phyloP scores from a whole-genome alignment of 495 filamentous ascomycete genomes.

The Penicillium salamii region DNA sequence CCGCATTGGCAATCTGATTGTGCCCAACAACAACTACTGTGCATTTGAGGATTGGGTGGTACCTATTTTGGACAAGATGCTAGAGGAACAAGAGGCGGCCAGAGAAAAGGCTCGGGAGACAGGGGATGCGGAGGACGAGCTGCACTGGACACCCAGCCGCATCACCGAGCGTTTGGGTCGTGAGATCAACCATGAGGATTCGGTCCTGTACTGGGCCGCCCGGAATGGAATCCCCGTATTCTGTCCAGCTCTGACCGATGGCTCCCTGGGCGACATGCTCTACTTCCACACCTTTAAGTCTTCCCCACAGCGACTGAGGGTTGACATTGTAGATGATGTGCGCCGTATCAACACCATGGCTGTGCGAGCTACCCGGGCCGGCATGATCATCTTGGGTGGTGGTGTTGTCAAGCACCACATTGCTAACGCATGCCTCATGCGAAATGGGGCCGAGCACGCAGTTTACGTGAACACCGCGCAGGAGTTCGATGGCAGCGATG shows the following conservation, averaged over 20 bases:
- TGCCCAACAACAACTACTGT: conserved; percentile 96
- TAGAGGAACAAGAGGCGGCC: conserved; percentile 84
- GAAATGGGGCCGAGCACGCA: conserved; percentile 92
- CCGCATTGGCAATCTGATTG: conserved; percentile 92
- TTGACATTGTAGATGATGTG: conserved; percentile 90
- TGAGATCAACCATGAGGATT: conserved; percentile 86
- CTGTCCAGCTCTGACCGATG: conserved; percentile 93
- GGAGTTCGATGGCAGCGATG: conserved; percentile 97
- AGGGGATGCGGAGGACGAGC: conserved; percentile 59
- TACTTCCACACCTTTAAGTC: conserved; percentile 94
- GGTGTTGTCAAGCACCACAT: conserved; percentile 97
- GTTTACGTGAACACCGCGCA: conserved; percentile 96
- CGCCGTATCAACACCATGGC: conserved; percentile 85
- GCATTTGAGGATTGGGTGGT: conserved; percentile 96
- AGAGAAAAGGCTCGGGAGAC: conserved; percentile 42
- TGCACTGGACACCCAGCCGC: conserved; percentile 88
- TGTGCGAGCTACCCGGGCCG: conserved; percentile 75
- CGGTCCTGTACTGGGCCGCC: conserved; percentile 91
- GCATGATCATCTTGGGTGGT: conserved; percentile 93
- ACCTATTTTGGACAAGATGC: conserved; percentile 85
- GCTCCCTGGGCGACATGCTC: conserved; percentile 92
- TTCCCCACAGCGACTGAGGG: conserved; percentile 69
- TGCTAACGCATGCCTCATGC: conserved; percentile 93
- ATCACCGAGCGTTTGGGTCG: conserved; percentile 82
- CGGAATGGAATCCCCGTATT: conserved; percentile 94